Base-by-base conservation (phyloP, 129 eudicot genomes). In the Gnaphalium uliginosum region DNA sequence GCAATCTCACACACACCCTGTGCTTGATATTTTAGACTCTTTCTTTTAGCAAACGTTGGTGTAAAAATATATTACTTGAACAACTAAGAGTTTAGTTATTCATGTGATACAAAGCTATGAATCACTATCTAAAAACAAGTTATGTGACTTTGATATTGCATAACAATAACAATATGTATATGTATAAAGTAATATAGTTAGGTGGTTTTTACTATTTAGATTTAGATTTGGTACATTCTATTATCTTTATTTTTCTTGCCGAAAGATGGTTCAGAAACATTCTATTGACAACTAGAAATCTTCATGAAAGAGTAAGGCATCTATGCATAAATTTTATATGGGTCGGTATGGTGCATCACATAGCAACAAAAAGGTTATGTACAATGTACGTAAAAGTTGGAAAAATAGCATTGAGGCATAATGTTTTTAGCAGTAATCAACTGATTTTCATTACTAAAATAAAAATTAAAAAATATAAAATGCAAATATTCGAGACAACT, bases 251-350 rank as follows among this genome's bases (percentile, higher is more conserved):
- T 77, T 78, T 19, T 2, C n/a, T 35, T 41, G 69, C 69, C 43
- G 26, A 79, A 71, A 63, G 61, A 72, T 21, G 14, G 39, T 50
- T 71, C 15, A 48, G 8, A 72, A 39, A 72, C 67, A 72, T 62
- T 48, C 64, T 64, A 72, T 63, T 71, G 67, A 56, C 68, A 79
- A 53, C 78, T 51, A 79, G 37, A 72, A 54, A 25, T 79, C 83
- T 63, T 79, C 54, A 37, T 35, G 43, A 64, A 72, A 72, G 78
- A 72, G 74, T 9, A 79, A 79, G 78, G 83, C 62, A 77, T 68
- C 68, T 68, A 27, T 0, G 71, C 14, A 32, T 15, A 71, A 10
- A 62, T 66, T 62, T 77, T 69, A 43, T 48, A 71, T 50, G 37
- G 22, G 46, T 70, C 58, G 77, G 71, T 67, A 58, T 19, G 30